A percentile compares a stretch with the other conserved stretches of the same genome.
Evolutionary conservation across 345 rosid genomes (phyloP).

Genomic region (Erysimum cheiranthoides): DNA sequence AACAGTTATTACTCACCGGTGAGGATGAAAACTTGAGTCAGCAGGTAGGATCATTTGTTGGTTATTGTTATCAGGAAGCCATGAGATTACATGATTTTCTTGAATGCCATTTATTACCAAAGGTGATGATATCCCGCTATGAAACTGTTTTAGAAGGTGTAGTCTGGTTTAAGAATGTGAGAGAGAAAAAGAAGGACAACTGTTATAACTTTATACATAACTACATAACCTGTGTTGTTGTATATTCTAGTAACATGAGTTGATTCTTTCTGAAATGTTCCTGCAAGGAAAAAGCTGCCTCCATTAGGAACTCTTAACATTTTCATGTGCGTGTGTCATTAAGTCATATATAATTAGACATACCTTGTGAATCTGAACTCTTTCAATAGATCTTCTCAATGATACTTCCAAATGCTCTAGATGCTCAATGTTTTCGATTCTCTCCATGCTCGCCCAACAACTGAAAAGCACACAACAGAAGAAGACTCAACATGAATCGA

Average conservation of each 20-base stretch:
- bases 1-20: slow-evolving; percentile 40
- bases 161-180: neutral
- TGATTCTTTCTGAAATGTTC: slow-evolving; percentile 61
- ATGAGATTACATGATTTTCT: slow-evolving; percentile 56
- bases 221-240: slow-evolving; percentile 52
- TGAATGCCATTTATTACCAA: slow-evolving; percentile 48
- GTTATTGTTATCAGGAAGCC: slow-evolving; percentile 59
- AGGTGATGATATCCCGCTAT: slow-evolving; percentile 55
- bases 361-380: slow-evolving; percentile 59
- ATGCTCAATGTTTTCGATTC: slow-evolving; percentile 55
- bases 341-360: neutral
- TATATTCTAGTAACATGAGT: slow-evolving; percentile 51
- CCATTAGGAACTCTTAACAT: neutral
- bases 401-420: slow-evolving; percentile 62
- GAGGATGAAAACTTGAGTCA: slow-evolving; percentile 54
- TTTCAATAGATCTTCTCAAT: slow-evolving; percentile 58
- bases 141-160: slow-evolving; percentile 50
- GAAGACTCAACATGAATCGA: neutral
- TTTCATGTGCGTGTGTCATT: neutral
- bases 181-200: neutral
- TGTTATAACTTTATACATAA: slow-evolving; percentile 19
- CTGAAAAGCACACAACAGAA: slow-evolving; percentile 44
- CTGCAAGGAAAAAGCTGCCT: slow-evolving; percentile 42
- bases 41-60: slow-evolving; percentile 54
- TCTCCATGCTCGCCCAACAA: slow-evolving; percentile 59